Percentiles rank a stretch among this genome's conserved stretches.
Evolutionary conservation across 805 yeast genomes (phyloP).

Genomic region (Nakazawaea sp.): DNA sequence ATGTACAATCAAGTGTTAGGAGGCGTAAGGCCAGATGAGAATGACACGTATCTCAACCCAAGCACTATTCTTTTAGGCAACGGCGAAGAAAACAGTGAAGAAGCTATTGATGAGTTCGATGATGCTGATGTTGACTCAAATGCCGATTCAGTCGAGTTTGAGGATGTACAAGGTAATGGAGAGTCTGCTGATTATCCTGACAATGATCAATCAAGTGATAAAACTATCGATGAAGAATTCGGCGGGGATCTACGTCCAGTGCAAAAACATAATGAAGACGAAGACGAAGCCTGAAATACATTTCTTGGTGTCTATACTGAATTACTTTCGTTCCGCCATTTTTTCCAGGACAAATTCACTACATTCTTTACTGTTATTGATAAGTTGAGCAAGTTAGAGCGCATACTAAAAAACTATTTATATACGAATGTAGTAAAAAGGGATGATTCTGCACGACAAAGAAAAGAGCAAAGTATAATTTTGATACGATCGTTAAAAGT

Average conservation of each 20-base stretch:
- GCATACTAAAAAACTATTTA: neutral
- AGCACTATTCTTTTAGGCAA: constrained; percentile 27
- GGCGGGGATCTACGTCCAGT: constrained; percentile 35
- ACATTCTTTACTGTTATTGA: too few species aligned
- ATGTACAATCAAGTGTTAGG: constrained; percentile 53
- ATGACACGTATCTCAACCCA: constrained; percentile 29
- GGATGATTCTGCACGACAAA: neutral
- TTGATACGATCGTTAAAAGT: too few species aligned
- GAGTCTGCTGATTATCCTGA: constrained; percentile 14
- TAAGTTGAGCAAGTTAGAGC: too few species aligned
- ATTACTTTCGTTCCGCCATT: too few species aligned
- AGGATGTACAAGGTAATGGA: constrained; percentile 17
- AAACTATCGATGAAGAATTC: constrained; percentile 3
- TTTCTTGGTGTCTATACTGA: neutral
- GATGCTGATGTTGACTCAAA: constrained; percentile 17
- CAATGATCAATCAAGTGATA: constrained; percentile 10
- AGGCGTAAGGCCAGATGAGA: constrained; percentile 34
- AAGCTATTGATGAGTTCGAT: constrained; percentile 23
- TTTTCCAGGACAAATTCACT: too few species aligned
- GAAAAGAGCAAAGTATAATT: neutral
- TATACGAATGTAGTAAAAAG: neutral
- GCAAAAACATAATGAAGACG: constrained; percentile 12
- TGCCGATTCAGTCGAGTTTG: constrained; percentile 12
- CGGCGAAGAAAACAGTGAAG: constrained; percentile 37
- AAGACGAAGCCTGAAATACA: neutral